Base-by-base conservation (phyloP, 805 yeast species). In the Pichia occidentalis region DNA sequence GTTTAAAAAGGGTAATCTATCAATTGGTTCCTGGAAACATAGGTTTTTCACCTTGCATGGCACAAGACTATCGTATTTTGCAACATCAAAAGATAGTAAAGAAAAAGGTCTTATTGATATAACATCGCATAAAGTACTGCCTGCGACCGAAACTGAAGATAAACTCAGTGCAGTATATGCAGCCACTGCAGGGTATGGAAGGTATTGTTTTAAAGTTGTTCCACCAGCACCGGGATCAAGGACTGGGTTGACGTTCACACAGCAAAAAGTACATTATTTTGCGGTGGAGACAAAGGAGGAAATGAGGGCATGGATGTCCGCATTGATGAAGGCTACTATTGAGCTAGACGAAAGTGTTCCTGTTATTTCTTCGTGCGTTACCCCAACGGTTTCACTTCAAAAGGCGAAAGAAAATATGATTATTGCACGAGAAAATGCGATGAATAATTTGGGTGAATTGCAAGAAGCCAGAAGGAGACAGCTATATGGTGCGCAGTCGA, bases 171-270 rank as follows among this genome's bases (percentile, higher is more conserved):
- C 96, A 0, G 62, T 90, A 32, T 85, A 85, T 59, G 97, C 97
- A 1, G 92, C 96, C 0, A 79, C 90, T 23, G 82, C 95, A 3
- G 96, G 97, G 7, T 80, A 84, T 30, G 97, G 97, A n/a, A 71
- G 95, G 28, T 85, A 77, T 56, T 86, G 95, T 53, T 90, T 92
- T 67, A 88, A 88, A 59, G 59, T 92, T 10, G 76, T 88, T 4
- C 99, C 99, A 8, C 99, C 99, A 0, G 95, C 95, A 2, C 97
- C 97, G 0, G 99, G 99, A 0, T 85, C 90, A 37, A 80, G 81
- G 48, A 90, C 88, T 62, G 97, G 97, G 0, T 73, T 92, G 40
- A 88, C 95, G 0, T 92, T 92, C 59, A 92, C 99, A 0, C 95
- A 88, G 47, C 98, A 95, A 21, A 85, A 87, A 48, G 84, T 87